Base-by-base conservation (phyloP, 371 early-diverging fungal species). In the Caulochytrium protostelioides region DNA sequence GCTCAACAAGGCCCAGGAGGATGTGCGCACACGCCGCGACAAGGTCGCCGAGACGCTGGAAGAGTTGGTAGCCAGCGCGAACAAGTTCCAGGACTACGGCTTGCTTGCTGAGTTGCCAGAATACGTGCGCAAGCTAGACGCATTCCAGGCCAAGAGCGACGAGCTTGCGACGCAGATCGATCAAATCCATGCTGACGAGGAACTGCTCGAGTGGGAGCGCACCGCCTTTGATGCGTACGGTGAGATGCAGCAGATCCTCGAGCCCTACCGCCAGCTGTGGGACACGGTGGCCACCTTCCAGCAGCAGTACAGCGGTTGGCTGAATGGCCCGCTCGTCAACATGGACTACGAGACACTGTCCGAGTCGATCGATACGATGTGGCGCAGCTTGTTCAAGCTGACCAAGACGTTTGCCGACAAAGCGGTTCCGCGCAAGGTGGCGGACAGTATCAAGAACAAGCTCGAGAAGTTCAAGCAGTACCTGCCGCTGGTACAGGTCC, bases 121-220 rank as follows among this genome's bases (percentile, higher is more conserved):
- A 32, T 62, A 65, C 32, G 23, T 65, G 17, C 59, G 58, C 32
- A 54, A 58, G 26, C 55, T 60, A 21, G 47, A 50, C 30, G 52
- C 51, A 25, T 36, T 65, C 6, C 60, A 65, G 35, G 34, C 34
- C 4, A 57, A 49, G 31, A 35, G 62, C 18, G 29, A 34, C 12
- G 58, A 54, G 25, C 39, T 59, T 15, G 32, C 37, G 1, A 59
- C 52, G 7, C 49, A 46, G n/a, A 46, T 55, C 14, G 19, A 31
- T 4, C 46, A 47, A 28, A 54, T 62, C 21, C 62, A 65, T 28
- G 42, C 38, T 5, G 66, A 62, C 39, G 63, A 65, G 37, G 59
- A 60, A 43, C 50, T 65, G 13, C 47, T 65, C 6, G 66, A 57
- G 28, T 65, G 66, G 66, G 62, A 61, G 14, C 51, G 47, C 28